Base-by-base conservation (phyloP, 2,329 filamentous ascomycete species). In the Aspergillus thermomutatus region DNA sequence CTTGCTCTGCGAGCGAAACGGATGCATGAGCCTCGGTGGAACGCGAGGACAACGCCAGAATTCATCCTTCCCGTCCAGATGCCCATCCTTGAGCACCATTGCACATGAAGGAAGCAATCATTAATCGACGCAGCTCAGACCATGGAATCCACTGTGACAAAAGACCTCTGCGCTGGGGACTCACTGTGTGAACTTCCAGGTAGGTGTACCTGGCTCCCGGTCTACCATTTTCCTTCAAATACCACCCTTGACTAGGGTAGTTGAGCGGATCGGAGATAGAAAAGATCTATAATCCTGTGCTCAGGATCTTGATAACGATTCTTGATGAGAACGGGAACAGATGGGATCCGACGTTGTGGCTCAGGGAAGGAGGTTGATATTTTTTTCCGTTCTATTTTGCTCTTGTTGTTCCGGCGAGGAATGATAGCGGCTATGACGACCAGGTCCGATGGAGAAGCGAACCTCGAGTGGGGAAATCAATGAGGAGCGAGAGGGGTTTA, bases 101-200 rank as follows among this genome's bases (percentile, higher is more conserved):
- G 25, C 23, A 52, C n/a, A 45, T 34, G n/a, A 53, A 19, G 19
- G 19, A 21, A 2, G 10, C 11, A 23, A 23, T 46, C 21, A 7
- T 3, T 14, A 21, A 8, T 46, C 7, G 43, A 26, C 43, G 43
- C 4, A 14, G 11, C 21, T 27, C 8, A 21, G 41, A 46, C 31
- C 19, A 34, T 17, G 25, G 45, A 43, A 11, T 26, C 50, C 49
- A 40, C 28, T 49, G 52, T 58, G 56, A 54, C 49, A 45, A 52
- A 57, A 50, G 41, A 54, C 23, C 54, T 49, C n/a, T 27, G 43
- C 54, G 40, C 31, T 47, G 40, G 46, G 50, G 59, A 83, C 91
- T 79, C 90, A 96, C 92, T 97, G 93, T 78, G 93, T 97, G 82
- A 97, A 97, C 84, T 97, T 97, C 93, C 93, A 97, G 80, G 92